Percentiles rank a stretch among this genome's conserved stretches.
phyloP scores from a whole-genome alignment of 805 yeast genomes.

The Schwanniomyces occidentalis region DNA sequence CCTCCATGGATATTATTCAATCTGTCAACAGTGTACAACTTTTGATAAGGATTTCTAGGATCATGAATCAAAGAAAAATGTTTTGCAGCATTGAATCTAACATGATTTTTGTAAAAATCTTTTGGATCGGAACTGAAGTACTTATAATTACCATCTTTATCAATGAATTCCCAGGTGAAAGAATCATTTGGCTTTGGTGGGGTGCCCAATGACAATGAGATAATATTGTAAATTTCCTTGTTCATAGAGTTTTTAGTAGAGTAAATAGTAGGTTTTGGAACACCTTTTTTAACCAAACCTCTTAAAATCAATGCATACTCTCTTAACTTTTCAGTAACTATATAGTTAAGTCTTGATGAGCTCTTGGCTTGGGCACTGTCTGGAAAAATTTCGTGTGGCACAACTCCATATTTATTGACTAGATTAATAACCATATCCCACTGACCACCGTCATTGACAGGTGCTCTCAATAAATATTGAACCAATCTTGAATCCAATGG shows the following conservation, averaged over 20 bases:
- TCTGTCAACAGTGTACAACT: slow-evolving; percentile 68
- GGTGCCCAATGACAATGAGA: slow-evolving; percentile 69
- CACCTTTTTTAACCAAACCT: slow-evolving; percentile 43
- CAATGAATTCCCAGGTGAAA: slow-evolving; percentile 73
- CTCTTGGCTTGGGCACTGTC: slow-evolving; percentile 63
- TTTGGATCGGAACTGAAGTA: slow-evolving; percentile 61
- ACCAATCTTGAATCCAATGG: slow-evolving; percentile 70
- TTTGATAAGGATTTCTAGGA: slow-evolving; percentile 71
- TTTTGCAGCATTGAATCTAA: slow-evolving; percentile 51
- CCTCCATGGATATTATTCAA: slow-evolving; percentile 74
- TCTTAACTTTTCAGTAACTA: slow-evolving; percentile 69
- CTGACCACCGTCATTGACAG: slow-evolving; percentile 85
- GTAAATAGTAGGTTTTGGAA: slow-evolving; percentile 37
- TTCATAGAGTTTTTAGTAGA: slow-evolving; percentile 44
- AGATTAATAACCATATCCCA: slow-evolving; percentile 80
- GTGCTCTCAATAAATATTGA: slow-evolving; percentile 62
- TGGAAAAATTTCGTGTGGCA: slow-evolving; percentile 73
- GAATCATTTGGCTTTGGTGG: slow-evolving; percentile 74
- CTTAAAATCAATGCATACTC: slow-evolving; percentile 77
- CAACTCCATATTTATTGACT: slow-evolving; percentile 76
- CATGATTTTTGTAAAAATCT: slow-evolving; percentile 58
- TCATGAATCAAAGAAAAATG: slow-evolving; percentile 74
- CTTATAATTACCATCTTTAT: slow-evolving; percentile 63
- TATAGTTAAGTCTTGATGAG: slow-evolving; percentile 54
- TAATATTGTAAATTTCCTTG: slow-evolving; percentile 61